These are phyloP conservation scores for Syzygium jambos DNA, from an alignment of 345 rosid species.

Conservation along the genomic window DNA sequence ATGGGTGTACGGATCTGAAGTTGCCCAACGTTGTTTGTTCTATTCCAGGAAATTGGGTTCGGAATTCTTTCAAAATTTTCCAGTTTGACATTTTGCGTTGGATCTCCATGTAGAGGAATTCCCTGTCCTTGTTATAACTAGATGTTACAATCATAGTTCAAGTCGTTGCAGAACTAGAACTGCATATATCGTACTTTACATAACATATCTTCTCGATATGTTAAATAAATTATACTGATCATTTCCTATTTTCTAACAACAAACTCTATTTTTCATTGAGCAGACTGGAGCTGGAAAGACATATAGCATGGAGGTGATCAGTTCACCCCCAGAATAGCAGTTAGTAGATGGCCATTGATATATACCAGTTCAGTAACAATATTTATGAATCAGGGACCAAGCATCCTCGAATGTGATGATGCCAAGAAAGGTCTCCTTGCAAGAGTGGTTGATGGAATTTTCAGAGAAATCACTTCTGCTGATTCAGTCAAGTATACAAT, in stretches of 20 bases:
- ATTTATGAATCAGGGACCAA: slow-evolving; percentile 40
- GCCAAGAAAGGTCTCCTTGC: slow-evolving; percentile 65
- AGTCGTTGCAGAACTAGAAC: not conserved
- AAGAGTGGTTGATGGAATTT: slow-evolving; percentile 63
- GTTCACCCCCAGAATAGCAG: not conserved
- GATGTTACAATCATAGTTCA: not conserved
- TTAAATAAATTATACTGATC: not conserved
- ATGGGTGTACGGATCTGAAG: not conserved
- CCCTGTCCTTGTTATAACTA: not conserved
- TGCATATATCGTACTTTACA: not conserved
- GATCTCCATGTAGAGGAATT: not conserved
- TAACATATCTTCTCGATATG: not conserved
- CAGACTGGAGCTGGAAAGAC: slow-evolving; percentile 99
- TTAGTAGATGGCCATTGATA: not conserved
- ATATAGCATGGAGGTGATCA: slow-evolving; percentile 70
- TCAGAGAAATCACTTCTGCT: slow-evolving; percentile 36
- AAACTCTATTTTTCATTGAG: slow-evolving; percentile 4
- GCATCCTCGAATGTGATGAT: slow-evolving; percentile 43
- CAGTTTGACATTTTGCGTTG: not conserved
- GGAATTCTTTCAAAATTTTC: not conserved
- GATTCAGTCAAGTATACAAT: slow-evolving; percentile 33
- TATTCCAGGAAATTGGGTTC: fast-evolving
- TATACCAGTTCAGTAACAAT: not conserved
- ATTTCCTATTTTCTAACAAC: not conserved
- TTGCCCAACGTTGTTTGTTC: not conserved